Evolutionary conservation across 371 early-diverging fungal genomes (phyloP), one percentile per base, ranked within the genome.

Genomic region (Haplosporangium sp.): DNA sequence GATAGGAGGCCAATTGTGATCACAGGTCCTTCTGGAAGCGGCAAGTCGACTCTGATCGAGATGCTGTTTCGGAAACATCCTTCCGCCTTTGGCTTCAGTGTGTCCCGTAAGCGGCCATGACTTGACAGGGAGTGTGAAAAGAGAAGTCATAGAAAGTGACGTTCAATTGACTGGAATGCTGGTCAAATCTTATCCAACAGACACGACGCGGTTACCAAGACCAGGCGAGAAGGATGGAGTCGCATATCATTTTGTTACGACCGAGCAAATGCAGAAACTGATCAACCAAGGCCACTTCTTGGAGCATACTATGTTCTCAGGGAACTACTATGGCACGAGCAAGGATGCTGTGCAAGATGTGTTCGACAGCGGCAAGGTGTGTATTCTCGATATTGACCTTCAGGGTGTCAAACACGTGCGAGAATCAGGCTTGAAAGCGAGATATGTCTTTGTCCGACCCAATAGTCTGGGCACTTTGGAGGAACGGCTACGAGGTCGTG

Each of bases 21-120:
- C 29, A 92, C 93, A 51, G 99, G 99, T 4, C 96, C 98, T 42
- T 96, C 94, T 36, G 99, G 98, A 18, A 89, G 94, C 20, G 99
- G 99, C 18, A 99, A 99, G 80, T 95, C 96, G 12, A 99, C 99
- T 1, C 83, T 99, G 43, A 86, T 99, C 48, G 93, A 94, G 73
- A 86, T 89, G n/a, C 85, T 99, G 20, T 95, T 98, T 74, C 80
- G 83, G 16, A 95, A 95, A 57, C 91, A 88, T 83, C 97, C 97
- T 0, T 77, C 83, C 21, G 86, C 85, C 18, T 97, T 99, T 86
- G 95, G 95, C 12, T 96, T 99, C 84, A 95, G 95, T 75, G 92
- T 99, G 11, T 99, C 99, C 23, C 96, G 95, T 94, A 91, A 83
- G 89, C 83, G 13, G 4, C 29, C 29, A 29, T 29, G 29, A 29